Evolutionary conservation across 1,284 basidiomycete species (phyloP), one percentile per base, ranked within the genome.

Genomic region (Trichosporon inkin): DNA sequence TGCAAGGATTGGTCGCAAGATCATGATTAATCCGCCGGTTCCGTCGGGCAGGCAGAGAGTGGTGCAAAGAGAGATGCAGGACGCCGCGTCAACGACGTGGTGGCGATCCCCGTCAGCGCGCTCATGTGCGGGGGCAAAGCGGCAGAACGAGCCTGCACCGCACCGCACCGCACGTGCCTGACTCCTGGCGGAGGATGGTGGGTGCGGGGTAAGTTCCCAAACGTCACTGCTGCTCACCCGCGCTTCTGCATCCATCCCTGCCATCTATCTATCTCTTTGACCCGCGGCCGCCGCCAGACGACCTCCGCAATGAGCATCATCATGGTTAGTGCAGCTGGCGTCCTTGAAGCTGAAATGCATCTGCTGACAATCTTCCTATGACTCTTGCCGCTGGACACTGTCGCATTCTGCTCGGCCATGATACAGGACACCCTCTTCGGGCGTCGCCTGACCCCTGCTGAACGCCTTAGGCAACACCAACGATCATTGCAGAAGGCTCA

Each of bases 391-490:
- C 28, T 37, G n/a, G n/a, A n/a, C n/a, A n/a, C 16, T 38, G 34
- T 22, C 54, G 19, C 6, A 10, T 1, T 40, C 36, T 13, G n/a
- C 37, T 28, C 17, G 37, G 2, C 14, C 19, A 16, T 14, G 13
- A 16, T 8, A 40, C 62, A 94, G 92, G 92, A 96, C 83, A 88
- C 90, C 0, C 85, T 97, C 44, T 99, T 99, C 76, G 95, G 95
- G 10, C 87, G 92, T 53, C 86, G 90, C 3, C 86, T 96, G 58
- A 96, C 95, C 32, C 96, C 95, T 16, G 94, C 95, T 28, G 95
- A 99, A 80, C 87, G 94, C 61, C 83, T 99, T 64, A 87, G 95
- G 58, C 91, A 97, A 78, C 93, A 99, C 78, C 95, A 99, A 76
- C 88, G 95, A 40, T 86, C 92, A 2, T 85, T 99, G 55, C 89